These are phyloP conservation scores for Metarhizium humberi DNA, from an alignment of 2,329 filamentous ascomycete species.

Conservation along the genomic window DNA sequence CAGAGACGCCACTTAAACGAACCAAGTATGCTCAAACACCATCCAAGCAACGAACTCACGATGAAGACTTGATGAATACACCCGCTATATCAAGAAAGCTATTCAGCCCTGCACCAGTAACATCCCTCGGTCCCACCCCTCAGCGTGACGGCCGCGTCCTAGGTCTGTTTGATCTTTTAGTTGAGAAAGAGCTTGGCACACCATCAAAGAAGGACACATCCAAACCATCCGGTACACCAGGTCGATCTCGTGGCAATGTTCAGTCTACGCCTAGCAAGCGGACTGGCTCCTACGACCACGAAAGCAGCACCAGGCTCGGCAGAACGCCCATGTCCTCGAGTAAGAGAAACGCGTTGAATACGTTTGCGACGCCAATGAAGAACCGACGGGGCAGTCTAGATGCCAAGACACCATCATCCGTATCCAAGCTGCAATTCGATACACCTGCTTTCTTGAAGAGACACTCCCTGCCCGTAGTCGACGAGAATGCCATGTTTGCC, in stretches of 20 bases:
- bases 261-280: conserved; percentile 36
- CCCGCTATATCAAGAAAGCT: conserved; percentile 48
- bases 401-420: conserved; percentile 37
- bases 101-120: conserved; percentile 50
- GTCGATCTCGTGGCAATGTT: conserved; percentile 18
- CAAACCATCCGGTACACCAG: conserved; percentile 6
- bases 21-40: conserved; percentile 37
- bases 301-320: conserved; percentile 24
- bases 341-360: conserved; percentile 52
- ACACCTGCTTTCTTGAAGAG: conserved; percentile 63
- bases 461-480: conserved; percentile 37
- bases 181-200: conserved; percentile 38
- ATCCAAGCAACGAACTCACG: conserved; percentile 27
- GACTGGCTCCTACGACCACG: conserved; percentile 18
- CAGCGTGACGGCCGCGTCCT: conserved; percentile 70
- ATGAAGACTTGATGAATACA: conserved; percentile 39
- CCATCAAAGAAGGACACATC: conserved; percentile 34
- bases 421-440: conserved; percentile 49
- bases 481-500: conserved; percentile 45
- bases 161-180: conserved; percentile 65
- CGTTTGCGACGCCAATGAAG: conserved; percentile 57
- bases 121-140: conserved; percentile 66
- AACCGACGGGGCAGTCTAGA: conserved; percentile 29
- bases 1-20: conserved; percentile 43
- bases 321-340: conserved; percentile 45